These are phyloP conservation scores for Botryotinia narcissicola DNA, from an alignment of 2,329 filamentous ascomycete genomes.

Conservation along the genomic window DNA sequence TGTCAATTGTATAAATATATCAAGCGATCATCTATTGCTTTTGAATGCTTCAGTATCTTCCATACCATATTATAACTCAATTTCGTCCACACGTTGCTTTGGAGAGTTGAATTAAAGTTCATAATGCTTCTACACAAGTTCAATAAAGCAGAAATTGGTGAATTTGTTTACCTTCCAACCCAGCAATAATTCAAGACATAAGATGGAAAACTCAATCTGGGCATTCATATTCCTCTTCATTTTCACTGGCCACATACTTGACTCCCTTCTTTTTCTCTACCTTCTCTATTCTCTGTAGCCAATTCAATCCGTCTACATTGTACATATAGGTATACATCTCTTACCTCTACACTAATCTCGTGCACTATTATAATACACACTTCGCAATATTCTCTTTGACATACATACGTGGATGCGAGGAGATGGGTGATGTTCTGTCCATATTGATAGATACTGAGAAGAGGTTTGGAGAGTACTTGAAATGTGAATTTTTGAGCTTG, in stretches of 20 bases:
- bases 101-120: background rate
- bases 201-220: background rate
- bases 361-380: background rate
- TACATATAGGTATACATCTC: background rate
- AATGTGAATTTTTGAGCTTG: background rate
- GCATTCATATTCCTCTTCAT: background rate
- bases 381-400: background rate
- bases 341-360: background rate
- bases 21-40: background rate
- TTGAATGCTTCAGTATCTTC: background rate
- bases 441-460: background rate
- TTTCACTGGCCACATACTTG: background rate
- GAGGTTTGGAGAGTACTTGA: background rate
- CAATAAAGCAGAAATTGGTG: background rate
- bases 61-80: background rate
- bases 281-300: background rate
- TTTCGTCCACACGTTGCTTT: background rate
- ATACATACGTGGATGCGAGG: background rate
- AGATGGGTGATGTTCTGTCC: background rate
- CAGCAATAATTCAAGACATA: background rate
- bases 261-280: background rate
- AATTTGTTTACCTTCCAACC: background rate
- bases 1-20: constrained; percentile 12
- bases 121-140: background rate
- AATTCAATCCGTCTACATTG: background rate